Evolutionary conservation across 139 green algal species (phyloP).

Genomic region (Haematococcus lacustris): DNA sequence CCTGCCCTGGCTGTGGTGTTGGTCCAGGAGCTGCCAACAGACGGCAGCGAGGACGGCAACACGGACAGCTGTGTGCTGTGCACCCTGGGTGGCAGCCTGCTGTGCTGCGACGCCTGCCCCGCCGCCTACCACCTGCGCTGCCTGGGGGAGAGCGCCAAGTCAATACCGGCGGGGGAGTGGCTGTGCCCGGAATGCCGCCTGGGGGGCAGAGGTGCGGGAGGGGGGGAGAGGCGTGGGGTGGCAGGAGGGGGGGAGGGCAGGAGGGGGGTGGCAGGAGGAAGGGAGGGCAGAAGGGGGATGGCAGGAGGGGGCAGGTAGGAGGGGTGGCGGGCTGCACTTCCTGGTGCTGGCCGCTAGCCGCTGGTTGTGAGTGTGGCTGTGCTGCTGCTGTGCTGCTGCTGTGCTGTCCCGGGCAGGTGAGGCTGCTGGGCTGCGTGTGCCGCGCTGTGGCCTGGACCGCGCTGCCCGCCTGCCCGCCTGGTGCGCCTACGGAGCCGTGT

Average conservation of each 20-base stretch:
- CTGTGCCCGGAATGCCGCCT: slow-evolving; percentile 60
- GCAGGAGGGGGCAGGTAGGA: not conserved
- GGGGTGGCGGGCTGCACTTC: not conserved
- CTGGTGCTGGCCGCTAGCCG: not conserved
- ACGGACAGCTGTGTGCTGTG: slow-evolving; percentile 76
- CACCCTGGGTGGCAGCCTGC: slow-evolving; percentile 61
- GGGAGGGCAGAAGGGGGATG: not conserved
- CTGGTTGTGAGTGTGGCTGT: not conserved
- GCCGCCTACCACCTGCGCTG: slow-evolving; percentile 83
- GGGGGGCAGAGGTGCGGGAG: slow-evolving; percentile 45
- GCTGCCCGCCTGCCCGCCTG: slow-evolving; percentile 1
- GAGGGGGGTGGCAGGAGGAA: not conserved
- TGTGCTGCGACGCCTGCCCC: slow-evolving; percentile 89
- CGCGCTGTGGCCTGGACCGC: not conserved
- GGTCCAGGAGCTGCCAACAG: not conserved
- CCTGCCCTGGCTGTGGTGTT: not conserved
- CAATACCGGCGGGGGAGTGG: slow-evolving; percentile 50
- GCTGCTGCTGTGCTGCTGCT: not conserved
- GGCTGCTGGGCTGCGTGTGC: slow-evolving; percentile 25
- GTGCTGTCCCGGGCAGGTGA: slow-evolving; percentile 10
- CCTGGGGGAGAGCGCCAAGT: slow-evolving; percentile 48
- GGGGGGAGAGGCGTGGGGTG: not conserved
- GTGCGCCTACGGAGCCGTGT: slow-evolving; percentile 15
- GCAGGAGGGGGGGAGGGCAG: not conserved
- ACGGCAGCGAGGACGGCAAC: slow-evolving; percentile 35